Percentiles rank a stretch among this genome's conserved stretches.
Conservation (phyloP, 2,329 filamentous ascomycete genomes). For the Penicillium sp. region DNA sequence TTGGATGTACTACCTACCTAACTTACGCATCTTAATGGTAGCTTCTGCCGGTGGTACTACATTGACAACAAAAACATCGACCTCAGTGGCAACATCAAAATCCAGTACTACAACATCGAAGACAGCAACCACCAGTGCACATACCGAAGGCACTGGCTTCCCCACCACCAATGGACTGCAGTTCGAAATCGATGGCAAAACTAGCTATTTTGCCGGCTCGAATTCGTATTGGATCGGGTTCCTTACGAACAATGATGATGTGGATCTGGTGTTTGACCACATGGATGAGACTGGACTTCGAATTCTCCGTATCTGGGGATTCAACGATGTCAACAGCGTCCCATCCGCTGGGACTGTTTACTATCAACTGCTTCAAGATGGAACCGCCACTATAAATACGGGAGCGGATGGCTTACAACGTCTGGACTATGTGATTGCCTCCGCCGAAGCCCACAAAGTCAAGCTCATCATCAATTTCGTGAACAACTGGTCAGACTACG, state of each 20-base stretch:
- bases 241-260: slow-evolving; percentile 50
- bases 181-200: slow-evolving; percentile 43
- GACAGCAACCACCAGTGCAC: slow-evolving; percentile 9
- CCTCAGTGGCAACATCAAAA: slow-evolving; percentile 7
- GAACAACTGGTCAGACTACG: slow-evolving; percentile 71
- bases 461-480: slow-evolving; percentile 62
- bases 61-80: neutral
- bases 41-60: slow-evolving; percentile 1
- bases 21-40: neutral
- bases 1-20: neutral
- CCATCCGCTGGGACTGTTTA: slow-evolving; percentile 48
- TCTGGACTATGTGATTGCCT: slow-evolving; percentile 64
- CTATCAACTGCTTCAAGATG: slow-evolving; percentile 43
- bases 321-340: slow-evolving; percentile 50
- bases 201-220: slow-evolving; percentile 50
- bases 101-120: slow-evolving; percentile 7
- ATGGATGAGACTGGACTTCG: slow-evolving; percentile 46
- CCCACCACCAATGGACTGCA: slow-evolving; percentile 27
- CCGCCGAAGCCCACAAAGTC: slow-evolving; percentile 60
- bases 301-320: slow-evolving; percentile 57
- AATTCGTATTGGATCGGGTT: slow-evolving; percentile 58
- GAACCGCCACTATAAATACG: slow-evolving; percentile 59
- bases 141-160: slow-evolving; percentile 12
- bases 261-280: slow-evolving; percentile 44
- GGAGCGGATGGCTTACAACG: slow-evolving; percentile 63